Evolutionary conservation across 1,139 yeast genomes (phyloP).

Genomic region (Taphrina communis): DNA sequence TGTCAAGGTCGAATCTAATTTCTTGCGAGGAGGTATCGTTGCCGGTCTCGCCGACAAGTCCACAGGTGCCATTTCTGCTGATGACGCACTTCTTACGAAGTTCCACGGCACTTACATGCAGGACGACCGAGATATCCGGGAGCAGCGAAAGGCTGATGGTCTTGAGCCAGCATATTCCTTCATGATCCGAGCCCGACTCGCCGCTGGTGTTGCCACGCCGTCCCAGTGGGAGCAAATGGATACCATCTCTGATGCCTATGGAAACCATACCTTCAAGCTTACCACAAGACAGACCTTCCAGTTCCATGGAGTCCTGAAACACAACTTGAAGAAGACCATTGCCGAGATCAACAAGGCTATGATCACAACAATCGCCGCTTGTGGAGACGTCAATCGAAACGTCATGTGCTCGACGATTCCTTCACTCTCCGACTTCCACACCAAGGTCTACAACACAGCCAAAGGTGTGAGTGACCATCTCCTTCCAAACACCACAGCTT

Average conservation of each 20-base stretch:
- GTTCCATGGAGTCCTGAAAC: slow-evolving; percentile 92
- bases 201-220: slow-evolving; percentile 91
- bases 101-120: slow-evolving; percentile 99
- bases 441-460: slow-evolving; percentile 71
- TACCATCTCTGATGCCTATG: slow-evolving; percentile 78
- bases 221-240: slow-evolving; percentile 87
- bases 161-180: slow-evolving; percentile 93
- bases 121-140: slow-evolving; percentile 96
- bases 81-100: slow-evolving; percentile 91
- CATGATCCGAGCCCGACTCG: slow-evolving; percentile 94
- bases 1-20: slow-evolving; percentile 85
- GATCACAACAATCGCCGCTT: slow-evolving; percentile 94
- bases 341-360: slow-evolving; percentile 90
- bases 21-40: slow-evolving; percentile 88
- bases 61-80: slow-evolving; percentile 92
- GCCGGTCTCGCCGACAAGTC: slow-evolving; percentile 81
- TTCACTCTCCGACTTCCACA: slow-evolving; percentile 78
- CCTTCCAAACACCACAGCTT: slow-evolving; percentile 90
- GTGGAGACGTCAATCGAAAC: slow-evolving; percentile 98
- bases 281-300: slow-evolving; percentile 98
- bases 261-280: slow-evolving; percentile 91
- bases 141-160: slow-evolving; percentile 88
- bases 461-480: slow-evolving; percentile 75
- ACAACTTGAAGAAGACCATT: slow-evolving; percentile 84
- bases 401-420: slow-evolving; percentile 92